These are phyloP conservation scores for Vitis rotundifolia DNA, from an alignment of 164 flowering plant genomes.

Conservation along the genomic window DNA sequence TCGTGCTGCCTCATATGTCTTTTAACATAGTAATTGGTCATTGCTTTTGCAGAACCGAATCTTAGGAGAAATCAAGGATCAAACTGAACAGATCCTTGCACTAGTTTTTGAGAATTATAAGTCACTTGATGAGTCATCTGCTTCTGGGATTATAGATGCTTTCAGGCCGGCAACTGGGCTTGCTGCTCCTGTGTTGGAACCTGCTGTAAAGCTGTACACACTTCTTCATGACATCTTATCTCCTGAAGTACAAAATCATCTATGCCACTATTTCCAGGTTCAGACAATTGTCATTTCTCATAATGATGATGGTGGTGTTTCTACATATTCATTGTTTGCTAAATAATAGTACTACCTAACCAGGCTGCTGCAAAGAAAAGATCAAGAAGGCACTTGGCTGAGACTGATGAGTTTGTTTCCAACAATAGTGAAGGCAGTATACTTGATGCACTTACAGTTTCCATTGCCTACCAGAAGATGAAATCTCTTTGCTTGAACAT, in stretches of 20 bases:
- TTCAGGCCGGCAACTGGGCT: conserved; percentile 74
- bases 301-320: conserved; percentile 5
- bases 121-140: conserved; percentile 73
- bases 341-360: background rate
- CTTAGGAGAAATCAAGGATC: conserved; percentile 83
- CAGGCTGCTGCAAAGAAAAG: conserved; percentile 92
- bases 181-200: conserved; percentile 78
- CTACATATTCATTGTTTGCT: conserved; percentile 1
- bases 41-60: conserved; percentile 70
- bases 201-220: conserved; percentile 80
- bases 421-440: conserved; percentile 49
- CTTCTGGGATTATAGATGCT: conserved; percentile 77
- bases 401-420: conserved; percentile 84
- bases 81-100: conserved; percentile 76
- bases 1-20: background rate
- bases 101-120: conserved; percentile 88
- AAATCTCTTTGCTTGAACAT: conserved; percentile 69
- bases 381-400: conserved; percentile 77
- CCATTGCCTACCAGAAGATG: conserved; percentile 90
- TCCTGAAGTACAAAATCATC: conserved; percentile 76
- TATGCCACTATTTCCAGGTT: conserved; percentile 88
- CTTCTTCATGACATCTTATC: conserved; percentile 83
- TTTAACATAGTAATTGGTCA: background rate
- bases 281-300: background rate
- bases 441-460: conserved; percentile 56